These are phyloP conservation scores for Phoenix roebelenii DNA, from an alignment of 176 grass and related monocot genomes.

Conservation along the genomic window DNA sequence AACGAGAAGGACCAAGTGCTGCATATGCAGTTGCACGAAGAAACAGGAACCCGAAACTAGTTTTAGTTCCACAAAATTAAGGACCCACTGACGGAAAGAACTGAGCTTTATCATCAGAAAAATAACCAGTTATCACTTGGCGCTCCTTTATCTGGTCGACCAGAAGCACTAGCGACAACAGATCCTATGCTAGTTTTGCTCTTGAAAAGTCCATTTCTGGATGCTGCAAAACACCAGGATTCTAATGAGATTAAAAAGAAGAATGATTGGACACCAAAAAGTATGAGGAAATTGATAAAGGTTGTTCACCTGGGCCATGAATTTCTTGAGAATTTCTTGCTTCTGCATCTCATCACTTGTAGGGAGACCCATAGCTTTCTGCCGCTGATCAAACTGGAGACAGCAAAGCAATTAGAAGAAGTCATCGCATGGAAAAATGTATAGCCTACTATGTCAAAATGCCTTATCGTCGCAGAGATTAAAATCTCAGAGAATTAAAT, in stretches of 20 bases:
- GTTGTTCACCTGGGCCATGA: conserved; percentile 64
- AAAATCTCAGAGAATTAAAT: not conserved
- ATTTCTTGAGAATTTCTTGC: conserved; percentile 94
- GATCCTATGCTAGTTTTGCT: conserved; percentile 28
- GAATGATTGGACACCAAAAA: not conserved
- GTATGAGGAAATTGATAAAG: not conserved
- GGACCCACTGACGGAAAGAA: too few species aligned
- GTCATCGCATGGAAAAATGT: not conserved
- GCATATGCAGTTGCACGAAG: too few species aligned
- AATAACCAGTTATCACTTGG: too few species aligned
- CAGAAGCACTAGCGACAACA: too few species aligned
- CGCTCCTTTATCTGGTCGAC: too few species aligned
- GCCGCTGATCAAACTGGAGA: conserved; percentile 82
- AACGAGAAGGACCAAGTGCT: too few species aligned
- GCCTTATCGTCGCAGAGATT: too few species aligned
- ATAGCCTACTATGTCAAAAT: too few species aligned
- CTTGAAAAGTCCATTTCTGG: conserved; percentile 45
- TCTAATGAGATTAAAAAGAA: not conserved
- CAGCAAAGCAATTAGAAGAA: not conserved
- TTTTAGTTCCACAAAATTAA: too few species aligned
- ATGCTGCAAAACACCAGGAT: conserved; percentile 23
- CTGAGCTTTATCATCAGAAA: too few species aligned
- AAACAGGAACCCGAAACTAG: too few species aligned
- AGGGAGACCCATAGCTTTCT: conserved; percentile 92
- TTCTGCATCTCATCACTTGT: conserved; percentile 94